Percentiles rank a stretch among this genome's conserved stretches.
phyloP scores from a whole-genome alignment of 768 basidiomycete species.

The Lactarius sanguifluus region DNA sequence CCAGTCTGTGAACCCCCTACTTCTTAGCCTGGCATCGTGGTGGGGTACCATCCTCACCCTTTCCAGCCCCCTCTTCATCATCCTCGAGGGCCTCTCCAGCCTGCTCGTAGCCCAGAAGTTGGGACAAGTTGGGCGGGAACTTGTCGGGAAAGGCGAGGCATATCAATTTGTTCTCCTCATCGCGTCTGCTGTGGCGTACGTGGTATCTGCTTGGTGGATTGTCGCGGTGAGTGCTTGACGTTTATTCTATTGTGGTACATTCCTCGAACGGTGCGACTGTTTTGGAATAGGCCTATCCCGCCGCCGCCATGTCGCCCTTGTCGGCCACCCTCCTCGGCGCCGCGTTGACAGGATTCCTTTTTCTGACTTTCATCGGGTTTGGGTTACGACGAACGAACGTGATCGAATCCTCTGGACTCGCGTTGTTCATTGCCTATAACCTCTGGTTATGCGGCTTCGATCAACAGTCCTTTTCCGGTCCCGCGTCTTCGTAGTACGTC shows the following conservation, averaged over 20 bases:
- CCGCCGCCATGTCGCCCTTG: conserved; percentile 78
- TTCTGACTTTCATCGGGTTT: conserved; percentile 91
- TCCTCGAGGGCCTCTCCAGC: conserved; percentile 82
- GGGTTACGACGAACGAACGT: conserved; percentile 86
- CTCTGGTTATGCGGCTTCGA: conserved; percentile 88
- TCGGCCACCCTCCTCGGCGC: conserved; percentile 88
- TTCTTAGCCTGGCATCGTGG: conserved; percentile 57
- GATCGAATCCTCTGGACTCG: conserved; percentile 85
- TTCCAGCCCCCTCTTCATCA: conserved; percentile 75
- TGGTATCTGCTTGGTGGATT: conserved; percentile 84
- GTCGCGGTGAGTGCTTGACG: conserved; percentile 55
- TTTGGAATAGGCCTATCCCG: conserved; percentile 65
- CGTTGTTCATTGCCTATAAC: conserved; percentile 86
- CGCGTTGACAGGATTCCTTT: conserved; percentile 83
- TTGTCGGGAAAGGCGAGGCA: conserved; percentile 69
- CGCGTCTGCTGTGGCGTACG: conserved; percentile 75
- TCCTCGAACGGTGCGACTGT: not conserved
- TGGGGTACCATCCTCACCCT: conserved; percentile 74
- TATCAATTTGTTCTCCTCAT: conserved; percentile 79
- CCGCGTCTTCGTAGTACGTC: conserved; percentile 75
- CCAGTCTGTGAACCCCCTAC: conserved; percentile 55
- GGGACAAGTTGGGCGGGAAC: conserved; percentile 71
- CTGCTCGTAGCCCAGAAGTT: conserved; percentile 79
- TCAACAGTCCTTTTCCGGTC: conserved; percentile 67
- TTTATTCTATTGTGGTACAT: not conserved